Evolutionary conservation across 352 stramenopile species (phyloP), one percentile per base, ranked within the genome.

Genomic region (Globisporangium okanoganense): DNA sequence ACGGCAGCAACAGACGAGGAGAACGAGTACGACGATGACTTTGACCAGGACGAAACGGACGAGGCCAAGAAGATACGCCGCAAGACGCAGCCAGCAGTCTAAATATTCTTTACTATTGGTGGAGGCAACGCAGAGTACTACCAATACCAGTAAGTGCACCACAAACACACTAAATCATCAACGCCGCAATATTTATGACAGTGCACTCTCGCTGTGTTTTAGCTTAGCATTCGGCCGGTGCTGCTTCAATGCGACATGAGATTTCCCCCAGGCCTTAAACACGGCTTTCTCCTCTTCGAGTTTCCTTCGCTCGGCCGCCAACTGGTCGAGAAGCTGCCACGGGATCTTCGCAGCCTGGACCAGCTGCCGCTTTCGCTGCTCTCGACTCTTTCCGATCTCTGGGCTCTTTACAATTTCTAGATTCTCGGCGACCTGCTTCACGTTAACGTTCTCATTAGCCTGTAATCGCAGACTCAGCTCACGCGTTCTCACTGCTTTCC

Each of bases 281-380:
- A 90, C 73, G 0, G 65, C 61, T 52, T 85, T 88, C 60, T 90
- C 84, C 13, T 78, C 70, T 5, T 74, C 75, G 6, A 89, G 47
- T 33, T 75, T 74, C 27, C 67, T 62, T 0, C 72, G 67, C 27
- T 91, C 79, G 6, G 70, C 72, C 2, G 71, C 68, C 12, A 93
- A 27, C 27, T 90, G 71, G 31, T 94, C 84, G 0, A 94, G 65
- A 5, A 94, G 61, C 49, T 86, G 66, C 82, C 84, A 92, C 27
- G 84, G 82, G 27, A 92, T 75, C 53, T 82, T 78, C 9, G 78
- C 80, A 33, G 70, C 71, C 56, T 80, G 60, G 1, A 76, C 38
- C 2, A 73, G 45, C 29, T 71, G 56, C 18, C 62, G 66, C 41
- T 72, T 78, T 44, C 57, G 70, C 36, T 82, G 71, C 29, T 74